These are phyloP conservation scores for Sclerotinia nivalis DNA, from an alignment of 2,329 filamentous ascomycete species.

Conservation along the genomic window DNA sequence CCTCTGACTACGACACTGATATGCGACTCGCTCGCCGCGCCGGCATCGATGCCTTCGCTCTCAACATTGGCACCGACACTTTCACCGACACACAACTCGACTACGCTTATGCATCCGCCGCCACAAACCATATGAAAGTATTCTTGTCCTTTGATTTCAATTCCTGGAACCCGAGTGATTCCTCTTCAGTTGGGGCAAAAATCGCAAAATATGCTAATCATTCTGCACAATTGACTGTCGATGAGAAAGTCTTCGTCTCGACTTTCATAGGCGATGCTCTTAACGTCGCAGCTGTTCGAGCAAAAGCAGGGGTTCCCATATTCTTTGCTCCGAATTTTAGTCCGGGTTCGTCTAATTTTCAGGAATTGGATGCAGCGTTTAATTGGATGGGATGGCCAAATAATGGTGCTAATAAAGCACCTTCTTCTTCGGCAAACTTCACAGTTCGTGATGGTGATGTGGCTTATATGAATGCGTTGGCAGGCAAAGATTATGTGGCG, in stretches of 20 bases:
- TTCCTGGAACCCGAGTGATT: constrained; percentile 23
- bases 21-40: constrained; percentile 33
- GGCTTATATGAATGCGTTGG: constrained; percentile 1
- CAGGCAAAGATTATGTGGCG: constrained; percentile 8
- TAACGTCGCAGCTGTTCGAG: constrained; percentile 44
- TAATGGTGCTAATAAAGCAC: constrained; percentile 19
- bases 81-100: constrained; percentile 39
- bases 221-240: constrained; percentile 42
- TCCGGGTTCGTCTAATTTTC: not conserved
- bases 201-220: constrained; percentile 39
- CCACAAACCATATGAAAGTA: constrained; percentile 38
- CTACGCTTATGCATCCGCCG: constrained; percentile 37
- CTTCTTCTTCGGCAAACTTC: not conserved
- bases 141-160: constrained; percentile 42
- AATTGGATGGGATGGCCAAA: constrained; percentile 24
- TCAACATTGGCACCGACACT: constrained; percentile 39
- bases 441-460: constrained; percentile 9
- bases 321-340: constrained; percentile 25
- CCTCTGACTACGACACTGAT: constrained; percentile 29
- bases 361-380: constrained; percentile 19
- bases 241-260: constrained; percentile 44
- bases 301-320: constrained; percentile 29
- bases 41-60: constrained; percentile 43
- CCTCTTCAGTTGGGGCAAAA: constrained; percentile 32
- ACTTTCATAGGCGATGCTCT: constrained; percentile 54